Conservation (phyloP, 495 filamentous ascomycete genomes). For the Aspergillus biplanus region DNA sequence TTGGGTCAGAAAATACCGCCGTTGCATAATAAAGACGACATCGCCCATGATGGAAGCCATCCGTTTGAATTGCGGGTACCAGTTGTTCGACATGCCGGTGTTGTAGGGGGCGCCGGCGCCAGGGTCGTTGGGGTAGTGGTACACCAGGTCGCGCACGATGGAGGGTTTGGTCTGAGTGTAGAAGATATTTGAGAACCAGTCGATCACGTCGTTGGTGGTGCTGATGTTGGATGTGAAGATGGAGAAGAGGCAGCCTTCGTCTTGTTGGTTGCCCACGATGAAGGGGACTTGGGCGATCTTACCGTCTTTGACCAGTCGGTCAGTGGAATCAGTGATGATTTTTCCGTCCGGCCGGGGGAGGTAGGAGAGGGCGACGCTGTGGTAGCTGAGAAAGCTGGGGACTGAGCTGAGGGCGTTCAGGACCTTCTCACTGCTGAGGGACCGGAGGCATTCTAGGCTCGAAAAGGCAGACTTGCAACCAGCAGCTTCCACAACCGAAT, state of each 20-base stretch:
- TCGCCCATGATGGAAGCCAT: constrained; percentile 77
- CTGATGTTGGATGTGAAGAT: constrained; percentile 68
- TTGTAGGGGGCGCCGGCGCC: constrained; percentile 66
- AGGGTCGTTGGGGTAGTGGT: constrained; percentile 54
- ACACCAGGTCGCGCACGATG: constrained; percentile 55
- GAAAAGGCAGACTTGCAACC: constrained; percentile 62
- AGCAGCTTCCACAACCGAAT: constrained; percentile 60
- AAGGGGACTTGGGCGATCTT: constrained; percentile 64
- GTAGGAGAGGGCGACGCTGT: constrained; percentile 64
- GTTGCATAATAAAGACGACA: constrained; percentile 64
- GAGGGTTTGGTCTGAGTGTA: constrained; percentile 53
- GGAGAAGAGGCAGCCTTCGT: constrained; percentile 66
- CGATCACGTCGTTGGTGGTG: constrained; percentile 56
- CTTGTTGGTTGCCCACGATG: constrained; percentile 60
- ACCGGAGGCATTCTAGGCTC: constrained; percentile 66
- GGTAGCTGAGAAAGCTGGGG: constrained; percentile 64
- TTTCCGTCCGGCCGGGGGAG: constrained; percentile 67
- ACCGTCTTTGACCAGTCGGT: constrained; percentile 49
- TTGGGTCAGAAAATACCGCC: constrained; percentile 57
- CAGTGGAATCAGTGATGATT: constrained; percentile 57
- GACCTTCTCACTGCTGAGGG: constrained; percentile 59
- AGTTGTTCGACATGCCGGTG: constrained; percentile 61
- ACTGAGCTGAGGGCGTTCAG: constrained; percentile 69
- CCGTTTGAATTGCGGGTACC: constrained; percentile 77
- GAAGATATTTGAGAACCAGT: constrained; percentile 59